Base-by-base conservation (phyloP, 129 eudicot genomes). In the Helichrysum umbraculigerum region DNA sequence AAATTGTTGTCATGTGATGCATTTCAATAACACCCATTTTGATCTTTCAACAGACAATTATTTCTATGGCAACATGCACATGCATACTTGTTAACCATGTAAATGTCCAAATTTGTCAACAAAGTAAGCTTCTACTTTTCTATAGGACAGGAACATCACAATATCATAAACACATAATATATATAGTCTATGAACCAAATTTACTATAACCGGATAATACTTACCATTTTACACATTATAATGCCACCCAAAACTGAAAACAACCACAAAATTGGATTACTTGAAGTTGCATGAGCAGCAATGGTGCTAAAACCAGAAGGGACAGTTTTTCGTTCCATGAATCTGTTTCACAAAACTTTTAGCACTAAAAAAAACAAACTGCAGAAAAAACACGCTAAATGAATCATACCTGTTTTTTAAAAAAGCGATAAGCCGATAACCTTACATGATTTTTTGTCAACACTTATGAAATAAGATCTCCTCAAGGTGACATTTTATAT, bases 171-270 rank as follows among this genome's bases (percentile, higher is more conserved):
- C 47, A 9, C 47, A 41, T 41, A 9, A 41, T 3, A 9, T 3
- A 39, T 12, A 10, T 41, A 41, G 14, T 41, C 47, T 9, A 41
- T 41, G 10, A 12, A 41, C 47, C 2, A 41, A 41, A 41, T 41
- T 41, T 2, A 34, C 0, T 2, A 9, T 10, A 9, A 41, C 8
- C 12, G 4, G 10, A 41, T 9, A 41, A 41, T 28, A 77, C 92
- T 85, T 74, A 89, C 97, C 78, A 76, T 61, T 85, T 83, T 88
- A 81, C 97, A 91, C 90, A 91, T 87, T 44, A 87, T 14, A 76
- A 91, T 67, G 60, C 96, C 92, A 12, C 81, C 89, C 41, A 89
- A 83, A 76, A 85, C 72, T 0, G 96, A 82, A 29, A 82, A 70
- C 29, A 89, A 47, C 96, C 96, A 89, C 63, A 47, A 75, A 74